Conservation (phyloP, 768 basidiomycete genomes). For the Pleurotus ostreatus region DNA sequence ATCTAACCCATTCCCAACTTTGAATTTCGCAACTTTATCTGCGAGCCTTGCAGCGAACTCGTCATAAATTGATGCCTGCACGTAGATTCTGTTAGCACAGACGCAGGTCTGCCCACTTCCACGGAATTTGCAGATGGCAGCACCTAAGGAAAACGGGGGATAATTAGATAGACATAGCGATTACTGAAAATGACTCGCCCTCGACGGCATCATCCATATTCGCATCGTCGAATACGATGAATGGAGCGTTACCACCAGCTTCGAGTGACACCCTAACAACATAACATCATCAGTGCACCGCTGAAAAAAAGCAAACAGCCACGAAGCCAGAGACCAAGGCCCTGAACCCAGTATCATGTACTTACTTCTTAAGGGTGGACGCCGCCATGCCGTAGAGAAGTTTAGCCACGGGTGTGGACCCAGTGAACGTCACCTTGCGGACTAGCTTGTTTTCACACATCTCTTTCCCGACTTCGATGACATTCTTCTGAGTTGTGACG, state of each 20-base stretch:
- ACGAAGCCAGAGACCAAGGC: too few species aligned
- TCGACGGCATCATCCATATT: constrained; percentile 90
- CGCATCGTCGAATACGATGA: constrained; percentile 97
- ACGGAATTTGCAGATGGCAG: constrained; percentile 77
- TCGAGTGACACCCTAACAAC: constrained; percentile 64
- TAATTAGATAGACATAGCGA: not conserved
- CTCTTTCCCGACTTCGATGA: constrained; percentile 86
- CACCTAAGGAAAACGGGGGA: constrained; percentile 36
- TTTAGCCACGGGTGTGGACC: constrained; percentile 80
- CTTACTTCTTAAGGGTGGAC: constrained; percentile 77
- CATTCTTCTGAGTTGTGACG: constrained; percentile 83
- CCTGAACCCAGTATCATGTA: too few species aligned
- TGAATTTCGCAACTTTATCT: constrained; percentile 78
- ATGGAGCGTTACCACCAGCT: constrained; percentile 92
- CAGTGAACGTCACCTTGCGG: constrained; percentile 91
- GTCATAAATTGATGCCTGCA: constrained; percentile 88
- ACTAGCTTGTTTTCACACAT: constrained; percentile 86
- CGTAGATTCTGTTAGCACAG: constrained; percentile 89
- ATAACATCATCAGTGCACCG: too few species aligned
- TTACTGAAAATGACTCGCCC: constrained; percentile 35
- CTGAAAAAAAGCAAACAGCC: too few species aligned
- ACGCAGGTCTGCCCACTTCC: constrained; percentile 80
- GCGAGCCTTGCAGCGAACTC: constrained; percentile 87
- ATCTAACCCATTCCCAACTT: constrained; percentile 85
- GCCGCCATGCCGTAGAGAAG: constrained; percentile 68